Conservation (phyloP, 2,329 filamentous ascomycete genomes). For the Aspergillus carbonarius region DNA sequence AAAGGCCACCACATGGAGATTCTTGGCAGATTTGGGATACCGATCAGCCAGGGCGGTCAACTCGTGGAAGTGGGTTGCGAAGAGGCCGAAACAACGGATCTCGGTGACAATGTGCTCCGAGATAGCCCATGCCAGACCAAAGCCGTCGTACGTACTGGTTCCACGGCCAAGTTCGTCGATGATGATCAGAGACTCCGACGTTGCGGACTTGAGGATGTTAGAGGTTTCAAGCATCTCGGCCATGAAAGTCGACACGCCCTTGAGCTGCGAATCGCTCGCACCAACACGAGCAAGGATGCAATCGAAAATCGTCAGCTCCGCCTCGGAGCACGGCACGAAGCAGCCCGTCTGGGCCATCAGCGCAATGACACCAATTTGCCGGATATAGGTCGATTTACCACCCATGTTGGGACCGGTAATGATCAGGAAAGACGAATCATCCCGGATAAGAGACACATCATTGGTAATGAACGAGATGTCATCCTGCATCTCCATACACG, state of each 20-base stretch:
- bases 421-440: slow-evolving; percentile 84
- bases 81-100: slow-evolving; percentile 90
- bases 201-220: slow-evolving; percentile 96
- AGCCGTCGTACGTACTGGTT: slow-evolving; percentile 97
- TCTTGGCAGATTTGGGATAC: slow-evolving; percentile 77
- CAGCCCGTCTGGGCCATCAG: slow-evolving; percentile 96
- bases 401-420: slow-evolving; percentile 99
- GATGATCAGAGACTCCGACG: slow-evolving; percentile 92
- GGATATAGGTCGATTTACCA: slow-evolving; percentile 97
- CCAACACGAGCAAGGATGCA: slow-evolving; percentile 95
- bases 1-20: slow-evolving; percentile 94
- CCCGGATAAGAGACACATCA: slow-evolving; percentile 77
- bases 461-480: slow-evolving; percentile 99
- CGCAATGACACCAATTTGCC: slow-evolving; percentile 93
- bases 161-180: slow-evolving; percentile 96
- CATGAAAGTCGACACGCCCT: slow-evolving; percentile 99
- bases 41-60: slow-evolving; percentile 86
- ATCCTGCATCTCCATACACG: slow-evolving; percentile 98
- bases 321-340: slow-evolving; percentile 88
- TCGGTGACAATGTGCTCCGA: slow-evolving; percentile 96
- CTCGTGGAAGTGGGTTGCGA: slow-evolving; percentile 98
- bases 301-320: slow-evolving; percentile 93
- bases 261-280: slow-evolving; percentile 93
- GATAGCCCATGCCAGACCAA: slow-evolving; percentile 98
- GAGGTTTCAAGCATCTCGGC: slow-evolving; percentile 99